Base-by-base conservation (phyloP, 805 yeast species). In the Suhomyces tanzawaensis region DNA sequence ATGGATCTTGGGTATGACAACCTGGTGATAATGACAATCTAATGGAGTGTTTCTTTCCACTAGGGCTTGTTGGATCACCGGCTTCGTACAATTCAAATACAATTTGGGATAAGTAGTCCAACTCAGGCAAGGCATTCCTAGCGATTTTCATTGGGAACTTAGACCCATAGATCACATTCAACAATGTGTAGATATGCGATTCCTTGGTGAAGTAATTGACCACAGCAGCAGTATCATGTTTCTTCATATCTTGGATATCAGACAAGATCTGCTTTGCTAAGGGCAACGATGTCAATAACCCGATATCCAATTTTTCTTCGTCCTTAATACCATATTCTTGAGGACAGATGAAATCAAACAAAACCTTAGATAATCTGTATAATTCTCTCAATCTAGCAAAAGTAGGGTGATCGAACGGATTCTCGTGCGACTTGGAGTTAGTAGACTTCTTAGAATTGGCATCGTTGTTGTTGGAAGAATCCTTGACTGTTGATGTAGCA, bases 271-370 rank as follows among this genome's bases (percentile, higher is more conserved):
- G 95, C 58, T 81, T 85, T 1, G 96, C 95, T 50, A 93, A 72
- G 2, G 99, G 99, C 52, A 93, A 72, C 2, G 96, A 87, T 0
- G 99, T 93, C 51, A 93, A 69, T 40, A 93, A 69, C 4, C 99
- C 99, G 65, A 93, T 93, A 58, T 93, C 99, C 43, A 93, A 74
- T 57, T 93, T 93, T 61, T 93, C 99, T 52, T 84, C 82, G 55
- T 89, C 95, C 47, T 90, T 88, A 51, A 93, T 93, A 46, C 99
- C 99, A 58, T 93, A 93, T 58, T 93, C 99, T 61, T 93, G 98
- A 7, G 99, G 99, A 63, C 98, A 93, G 34, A 93, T 89, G 56
- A 91, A 93, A 63, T 93, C 99, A 66, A 93, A 93, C 45, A 93
- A 66, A 5, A 93, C 96, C 60, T 93, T 95, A 1, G 96, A 86